Conservation (phyloP, 805 yeast genomes). For the Myxozyma nipponensis region DNA sequence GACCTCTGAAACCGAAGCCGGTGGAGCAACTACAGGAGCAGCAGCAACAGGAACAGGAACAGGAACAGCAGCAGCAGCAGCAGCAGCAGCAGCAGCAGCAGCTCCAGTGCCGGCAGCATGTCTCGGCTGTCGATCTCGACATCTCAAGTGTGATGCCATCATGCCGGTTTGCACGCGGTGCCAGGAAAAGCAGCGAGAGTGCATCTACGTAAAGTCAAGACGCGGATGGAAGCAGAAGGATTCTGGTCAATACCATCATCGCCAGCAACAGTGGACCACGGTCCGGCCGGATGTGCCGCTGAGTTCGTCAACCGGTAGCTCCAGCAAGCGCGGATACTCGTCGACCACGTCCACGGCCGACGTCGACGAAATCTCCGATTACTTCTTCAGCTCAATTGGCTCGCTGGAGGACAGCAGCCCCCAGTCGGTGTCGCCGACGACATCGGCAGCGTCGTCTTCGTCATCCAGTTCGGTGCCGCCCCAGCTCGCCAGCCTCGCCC, state of each 20-base stretch:
- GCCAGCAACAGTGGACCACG: background rate
- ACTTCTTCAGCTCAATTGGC: no score
- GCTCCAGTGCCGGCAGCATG: constrained; percentile 22
- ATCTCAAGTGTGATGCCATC: constrained; percentile 21
- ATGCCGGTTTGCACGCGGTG: constrained; percentile 20
- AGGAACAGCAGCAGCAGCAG: background rate
- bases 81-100: constrained; percentile 1
- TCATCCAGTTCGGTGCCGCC: background rate
- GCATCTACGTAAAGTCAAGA: constrained; percentile 23
- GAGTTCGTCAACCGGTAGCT: background rate
- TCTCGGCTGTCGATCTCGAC: constrained; percentile 25
- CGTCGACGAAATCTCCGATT: background rate
- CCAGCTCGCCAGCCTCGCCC: background rate
- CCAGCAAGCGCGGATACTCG: background rate
- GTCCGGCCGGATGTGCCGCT: no score
- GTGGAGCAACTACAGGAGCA: no score
- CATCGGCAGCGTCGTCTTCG: background rate
- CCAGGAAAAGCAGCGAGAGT: constrained; percentile 13
- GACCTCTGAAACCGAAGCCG: no score
- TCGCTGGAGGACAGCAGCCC: background rate
- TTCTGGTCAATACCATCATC: background rate
- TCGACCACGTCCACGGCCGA: background rate
- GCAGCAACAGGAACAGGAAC: no score
- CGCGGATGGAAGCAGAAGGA: constrained; percentile 19
- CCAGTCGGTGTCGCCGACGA: background rate